A percentile compares a stretch with the other conserved stretches of the same genome.
Evolutionary conservation across 352 stramenopile species (phyloP).

Genomic region (Proteromonas lacertae): DNA sequence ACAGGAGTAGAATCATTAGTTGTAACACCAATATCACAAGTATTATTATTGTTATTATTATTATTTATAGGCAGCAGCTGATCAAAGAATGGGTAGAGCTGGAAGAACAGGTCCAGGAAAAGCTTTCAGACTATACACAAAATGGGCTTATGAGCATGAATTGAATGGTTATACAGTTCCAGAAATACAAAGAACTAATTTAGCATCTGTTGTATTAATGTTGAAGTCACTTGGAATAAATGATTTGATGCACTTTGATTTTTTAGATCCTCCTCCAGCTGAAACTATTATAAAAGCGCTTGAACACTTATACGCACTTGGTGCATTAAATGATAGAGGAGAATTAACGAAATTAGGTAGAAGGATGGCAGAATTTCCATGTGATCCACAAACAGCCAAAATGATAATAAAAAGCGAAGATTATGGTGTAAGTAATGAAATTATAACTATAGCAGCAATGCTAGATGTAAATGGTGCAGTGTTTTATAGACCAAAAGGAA

Average conservation of each 20-base stretch:
- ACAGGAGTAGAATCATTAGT: conserved; percentile 94
- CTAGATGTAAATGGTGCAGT: conserved; percentile 83
- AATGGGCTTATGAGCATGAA: conserved; percentile 92
- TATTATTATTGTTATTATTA: too few relatives aligned
- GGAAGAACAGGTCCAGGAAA: conserved; percentile 82
- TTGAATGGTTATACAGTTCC: conserved; percentile 82
- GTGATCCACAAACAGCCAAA: conserved; percentile 76
- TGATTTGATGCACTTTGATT: conserved; percentile 96
- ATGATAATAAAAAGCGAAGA: conserved; percentile 47
- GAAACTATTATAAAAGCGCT: conserved; percentile 88
- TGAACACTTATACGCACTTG: conserved; percentile 89
- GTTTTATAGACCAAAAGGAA: conserved; percentile 95
- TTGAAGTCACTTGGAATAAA: conserved; percentile 97
- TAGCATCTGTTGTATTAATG: conserved; percentile 83
- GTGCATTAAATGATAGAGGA: conserved; percentile 85
- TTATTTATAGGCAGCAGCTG: conserved; percentile 68
- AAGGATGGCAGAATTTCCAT: conserved; percentile 72
- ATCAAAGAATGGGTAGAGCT: conserved; percentile 68
- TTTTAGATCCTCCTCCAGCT: conserved; percentile 90
- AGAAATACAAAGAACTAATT: conserved; percentile 86
- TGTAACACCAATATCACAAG: conserved; percentile 83
- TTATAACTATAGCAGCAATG: conserved; percentile 89
- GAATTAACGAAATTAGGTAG: conserved; percentile 68
- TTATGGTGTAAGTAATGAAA: conserved; percentile 53
- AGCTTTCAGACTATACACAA: conserved; percentile 94